Conservation (phyloP, 2,329 filamentous ascomycete species). For the Bipolaris bicolor region DNA sequence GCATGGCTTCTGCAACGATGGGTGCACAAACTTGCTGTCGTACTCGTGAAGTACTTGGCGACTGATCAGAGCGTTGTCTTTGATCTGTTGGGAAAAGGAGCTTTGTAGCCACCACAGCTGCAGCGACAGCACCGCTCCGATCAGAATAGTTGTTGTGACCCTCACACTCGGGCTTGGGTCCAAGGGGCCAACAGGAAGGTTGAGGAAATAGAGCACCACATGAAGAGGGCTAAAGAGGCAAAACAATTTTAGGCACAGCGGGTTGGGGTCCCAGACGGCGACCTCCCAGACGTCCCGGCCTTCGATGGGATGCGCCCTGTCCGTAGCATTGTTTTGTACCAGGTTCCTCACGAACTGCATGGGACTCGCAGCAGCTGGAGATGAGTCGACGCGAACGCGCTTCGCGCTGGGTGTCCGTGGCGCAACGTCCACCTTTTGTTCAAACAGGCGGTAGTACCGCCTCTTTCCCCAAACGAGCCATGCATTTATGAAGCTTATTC, state of each 20-base stretch:
- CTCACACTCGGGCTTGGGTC: constrained; percentile 86
- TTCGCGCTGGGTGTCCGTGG: constrained; percentile 84
- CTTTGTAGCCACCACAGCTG: constrained; percentile 77
- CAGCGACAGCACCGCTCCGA: constrained; percentile 75
- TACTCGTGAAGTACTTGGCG: constrained; percentile 95
- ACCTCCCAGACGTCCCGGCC: constrained; percentile 93
- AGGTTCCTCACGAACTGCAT: constrained; percentile 75
- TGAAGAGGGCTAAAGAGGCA: constrained; percentile 94
- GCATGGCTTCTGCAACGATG: constrained; percentile 80
- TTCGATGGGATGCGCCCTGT: constrained; percentile 81
- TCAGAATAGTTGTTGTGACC: constrained; percentile 78
- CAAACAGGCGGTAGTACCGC: constrained; percentile 89
- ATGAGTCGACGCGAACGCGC: constrained; percentile 86
- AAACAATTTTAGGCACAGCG: constrained; percentile 80
- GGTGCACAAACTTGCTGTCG: constrained; percentile 93
- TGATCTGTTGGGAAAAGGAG: constrained; percentile 81
- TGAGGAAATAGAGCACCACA: constrained; percentile 86
- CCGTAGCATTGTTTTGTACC: constrained; percentile 72
- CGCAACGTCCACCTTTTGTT: constrained; percentile 76
- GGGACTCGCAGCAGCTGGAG: constrained; percentile 78
- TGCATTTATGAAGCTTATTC: constrained; percentile 75
- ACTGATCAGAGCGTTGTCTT: constrained; percentile 83
- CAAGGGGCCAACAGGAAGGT: constrained; percentile 76
- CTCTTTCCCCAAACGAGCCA: constrained; percentile 81
- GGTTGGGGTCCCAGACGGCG: constrained; percentile 89